Conservation (phyloP, 345 rosid genomes). For the Camelina laxa region DNA sequence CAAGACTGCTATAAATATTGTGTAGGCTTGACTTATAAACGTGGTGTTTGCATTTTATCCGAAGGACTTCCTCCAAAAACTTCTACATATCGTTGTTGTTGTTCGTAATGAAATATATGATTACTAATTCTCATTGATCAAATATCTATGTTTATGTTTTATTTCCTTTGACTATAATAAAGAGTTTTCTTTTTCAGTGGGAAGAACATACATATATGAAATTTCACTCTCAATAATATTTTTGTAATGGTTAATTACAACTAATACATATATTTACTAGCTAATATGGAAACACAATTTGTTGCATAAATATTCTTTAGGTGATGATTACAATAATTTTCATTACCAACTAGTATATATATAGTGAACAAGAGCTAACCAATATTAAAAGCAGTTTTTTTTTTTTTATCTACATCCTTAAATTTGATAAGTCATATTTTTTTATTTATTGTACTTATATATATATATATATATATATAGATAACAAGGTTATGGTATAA, state of each 20-base stretch:
- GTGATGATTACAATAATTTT: background rate
- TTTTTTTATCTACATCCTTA: too few species aligned
- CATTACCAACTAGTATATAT: background rate
- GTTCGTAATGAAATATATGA: slow-evolving; percentile 1
- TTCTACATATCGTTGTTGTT: slow-evolving; percentile 17
- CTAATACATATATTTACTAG: too few species aligned
- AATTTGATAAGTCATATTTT: too few species aligned
- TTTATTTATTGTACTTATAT: too few species aligned
- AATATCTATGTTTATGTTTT: background rate
- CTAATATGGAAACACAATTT: too few species aligned
- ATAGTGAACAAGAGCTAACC: too few species aligned
- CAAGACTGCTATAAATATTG: slow-evolving; percentile 17
- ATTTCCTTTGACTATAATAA: background rate
- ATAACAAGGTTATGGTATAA: too few species aligned
- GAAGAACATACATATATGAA: background rate
- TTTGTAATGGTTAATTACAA: too few species aligned
- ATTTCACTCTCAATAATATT: too few species aligned
- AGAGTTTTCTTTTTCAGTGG: background rate
- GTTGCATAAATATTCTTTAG: background rate
- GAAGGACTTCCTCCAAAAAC: slow-evolving; percentile 14
- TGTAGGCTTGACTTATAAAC: background rate
- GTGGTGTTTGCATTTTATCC: background rate
- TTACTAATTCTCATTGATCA: background rate
- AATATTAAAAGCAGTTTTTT: too few species aligned
- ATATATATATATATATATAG: too few species aligned